These are phyloP conservation scores for Macrotyloma uniflorum DNA, from an alignment of 306 rosid species.

Conservation along the genomic window DNA sequence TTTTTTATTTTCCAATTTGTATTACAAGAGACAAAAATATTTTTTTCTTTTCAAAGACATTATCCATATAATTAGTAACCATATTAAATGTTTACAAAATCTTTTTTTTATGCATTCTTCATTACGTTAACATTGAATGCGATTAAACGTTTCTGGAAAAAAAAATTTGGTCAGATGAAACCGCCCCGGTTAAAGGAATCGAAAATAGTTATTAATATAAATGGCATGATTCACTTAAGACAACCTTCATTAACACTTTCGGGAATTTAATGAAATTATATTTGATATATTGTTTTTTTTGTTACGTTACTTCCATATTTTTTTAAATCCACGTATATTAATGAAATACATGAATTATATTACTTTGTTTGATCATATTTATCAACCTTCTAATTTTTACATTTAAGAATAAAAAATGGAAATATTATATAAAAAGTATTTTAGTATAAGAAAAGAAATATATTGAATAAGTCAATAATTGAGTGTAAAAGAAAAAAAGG, in stretches of 20 bases:
- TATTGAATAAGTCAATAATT: conserved; percentile 68
- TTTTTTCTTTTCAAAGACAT: background rate
- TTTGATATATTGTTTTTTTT: background rate
- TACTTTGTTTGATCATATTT: no score
- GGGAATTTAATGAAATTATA: background rate
- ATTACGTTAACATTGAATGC: background rate
- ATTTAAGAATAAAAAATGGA: no score
- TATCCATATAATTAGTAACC: conserved; percentile 6
- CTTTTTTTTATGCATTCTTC: background rate
- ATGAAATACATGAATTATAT: no score
- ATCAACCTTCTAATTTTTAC: no score
- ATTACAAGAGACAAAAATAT: conserved; percentile 16
- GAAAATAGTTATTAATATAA: background rate
- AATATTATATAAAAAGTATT: no score
- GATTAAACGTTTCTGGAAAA: background rate
- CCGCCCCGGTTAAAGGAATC: background rate
- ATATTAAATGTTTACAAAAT: conserved; percentile 6
- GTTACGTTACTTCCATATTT: no score
- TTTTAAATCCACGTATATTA: no score
- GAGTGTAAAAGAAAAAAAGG: conserved; percentile 45
- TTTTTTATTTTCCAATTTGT: conserved; percentile 12
- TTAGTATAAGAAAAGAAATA: no score
- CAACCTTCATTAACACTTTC: background rate
- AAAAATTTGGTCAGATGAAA: background rate
- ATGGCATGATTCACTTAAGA: background rate